Evolutionary conservation across 768 basidiomycete genomes (phyloP), one percentile per base, ranked within the genome.

Genomic region (Saitozyma sp.): DNA sequence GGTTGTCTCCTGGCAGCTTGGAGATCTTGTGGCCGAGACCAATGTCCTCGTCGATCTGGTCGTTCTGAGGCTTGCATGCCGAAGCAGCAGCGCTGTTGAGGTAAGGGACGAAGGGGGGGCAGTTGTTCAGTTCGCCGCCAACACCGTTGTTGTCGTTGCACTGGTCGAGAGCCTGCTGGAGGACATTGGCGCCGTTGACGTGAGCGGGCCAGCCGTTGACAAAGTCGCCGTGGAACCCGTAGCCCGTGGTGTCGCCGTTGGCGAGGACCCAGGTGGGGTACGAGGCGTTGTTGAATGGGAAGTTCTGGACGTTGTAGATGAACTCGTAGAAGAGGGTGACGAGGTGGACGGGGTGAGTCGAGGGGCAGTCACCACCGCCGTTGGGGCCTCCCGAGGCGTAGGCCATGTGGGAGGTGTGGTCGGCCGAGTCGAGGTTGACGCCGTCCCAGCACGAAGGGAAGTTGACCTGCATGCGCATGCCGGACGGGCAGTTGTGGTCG

Each of bases 371-470:
- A 37, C 78, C 78, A 52, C 71, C 75, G 54, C 71, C 75, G 43
- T 74, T 65, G 41, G 75, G 72, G 61, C 76, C 77, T 20, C 73
- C 70, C 57, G 63, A 66, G 7, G 78, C 67, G 65, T 74, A 82
- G 0, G 80, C 76, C 72, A 82, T 79, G 68, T 82, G 81, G 0
- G 74, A 76, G 53, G 61, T 61, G 65, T 82, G 80, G 38, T 78
- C 68, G 39, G 75, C 55, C 29, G 75, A 79, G 57, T 79, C 76
- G 17, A 80, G 73, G 62, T 79, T 69, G 43, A 71, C 67, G 46
- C 81, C 81, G 59, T 82, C 73, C 79, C 80, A 80, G 68, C 78
- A 81, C 1, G 65, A 64, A n/a, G 78, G 76, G 73, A 81, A 81
- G 65, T 78, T 75, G 63, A 81, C 75, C 66, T 82, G 80, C 41